These are phyloP conservation scores for Paraleonurus japonicus DNA, from an alignment of 257 asterid genomes.

Conservation along the genomic window DNA sequence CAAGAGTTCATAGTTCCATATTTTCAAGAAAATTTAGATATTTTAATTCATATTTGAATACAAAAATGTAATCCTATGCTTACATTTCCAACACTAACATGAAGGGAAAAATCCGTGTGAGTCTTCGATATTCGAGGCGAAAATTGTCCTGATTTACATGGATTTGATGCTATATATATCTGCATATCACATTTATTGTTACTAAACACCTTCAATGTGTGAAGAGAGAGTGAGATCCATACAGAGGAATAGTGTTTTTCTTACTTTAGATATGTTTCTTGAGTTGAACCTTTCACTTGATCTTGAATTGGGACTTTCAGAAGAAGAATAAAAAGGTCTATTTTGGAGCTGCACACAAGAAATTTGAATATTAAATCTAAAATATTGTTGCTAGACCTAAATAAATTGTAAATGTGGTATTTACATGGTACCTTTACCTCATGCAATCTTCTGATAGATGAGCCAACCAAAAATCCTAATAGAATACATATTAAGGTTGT, in stretches of 20 bases:
- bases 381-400: neutral
- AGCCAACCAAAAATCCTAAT: conserved; percentile 29
- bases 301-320: conserved; percentile 11
- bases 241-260: conserved; percentile 8
- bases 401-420: neutral
- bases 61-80: too few species aligned
- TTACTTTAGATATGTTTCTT: conserved; percentile 26
- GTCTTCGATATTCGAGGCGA: conserved; percentile 27
- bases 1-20: neutral
- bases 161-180: conserved; percentile 47
- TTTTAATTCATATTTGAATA: neutral
- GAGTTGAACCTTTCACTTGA: neutral
- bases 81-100: conserved; percentile 25
- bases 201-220: conserved; percentile 17
- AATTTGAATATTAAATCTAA: neutral
- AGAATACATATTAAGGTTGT: conserved; percentile 24
- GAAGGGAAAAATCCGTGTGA: conserved; percentile 22
- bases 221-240: neutral
- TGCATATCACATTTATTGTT: conserved; percentile 19
- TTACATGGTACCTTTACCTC: conserved; percentile 20
- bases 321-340: neutral
- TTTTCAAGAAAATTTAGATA: neutral
- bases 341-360: conserved; percentile 15
- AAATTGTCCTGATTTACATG: conserved; percentile 44
- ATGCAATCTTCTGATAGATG: conserved; percentile 17